phyloP scores from a whole-genome alignment of 768 basidiomycete species.

The Rhodocollybia butyracea region DNA sequence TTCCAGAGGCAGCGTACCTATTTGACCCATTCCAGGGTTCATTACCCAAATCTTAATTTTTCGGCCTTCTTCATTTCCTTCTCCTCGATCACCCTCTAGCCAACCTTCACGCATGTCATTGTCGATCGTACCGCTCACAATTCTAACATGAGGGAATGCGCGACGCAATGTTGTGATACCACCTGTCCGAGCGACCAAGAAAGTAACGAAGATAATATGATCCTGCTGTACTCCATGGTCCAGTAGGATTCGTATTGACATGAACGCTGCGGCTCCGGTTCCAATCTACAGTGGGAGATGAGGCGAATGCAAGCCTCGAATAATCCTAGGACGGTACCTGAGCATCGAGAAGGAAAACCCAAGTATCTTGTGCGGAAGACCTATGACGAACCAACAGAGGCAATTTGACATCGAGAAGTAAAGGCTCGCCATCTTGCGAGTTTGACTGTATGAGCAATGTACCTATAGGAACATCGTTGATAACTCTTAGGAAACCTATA shows the following conservation, averaged over 20 bases:
- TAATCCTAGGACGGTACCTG: conserved; percentile 47
- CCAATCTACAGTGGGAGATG: conserved; percentile 58
- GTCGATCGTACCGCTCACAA: conserved; percentile 85
- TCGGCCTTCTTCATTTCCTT: conserved; percentile 43
- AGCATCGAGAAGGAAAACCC: conserved; percentile 88
- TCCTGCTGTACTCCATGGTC: conserved; percentile 89
- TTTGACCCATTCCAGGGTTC: conserved; percentile 87
- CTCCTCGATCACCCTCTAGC: conserved; percentile 54
- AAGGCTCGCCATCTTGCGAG: conserved; percentile 77
- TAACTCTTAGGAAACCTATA: conserved; percentile 65
- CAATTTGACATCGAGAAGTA: conserved; percentile 79
- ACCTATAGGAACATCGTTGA: conserved; percentile 83
- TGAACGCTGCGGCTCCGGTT: conserved; percentile 89
- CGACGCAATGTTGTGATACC: conserved; percentile 72
- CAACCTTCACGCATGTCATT: conserved; percentile 72
- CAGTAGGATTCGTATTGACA: conserved; percentile 90
- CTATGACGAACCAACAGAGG: conserved; percentile 70
- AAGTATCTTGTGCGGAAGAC: conserved; percentile 61
- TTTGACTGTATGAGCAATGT: conserved; percentile 92
- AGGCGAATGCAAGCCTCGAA: neutral
- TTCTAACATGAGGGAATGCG: conserved; percentile 82
- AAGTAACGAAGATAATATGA: conserved; percentile 86
- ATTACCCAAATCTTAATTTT: conserved; percentile 77
- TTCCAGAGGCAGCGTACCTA: conserved; percentile 47
- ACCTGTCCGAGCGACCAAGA: conserved; percentile 81